Evolutionary conservation across 805 yeast genomes (phyloP).

Genomic region (Candida awuae): DNA sequence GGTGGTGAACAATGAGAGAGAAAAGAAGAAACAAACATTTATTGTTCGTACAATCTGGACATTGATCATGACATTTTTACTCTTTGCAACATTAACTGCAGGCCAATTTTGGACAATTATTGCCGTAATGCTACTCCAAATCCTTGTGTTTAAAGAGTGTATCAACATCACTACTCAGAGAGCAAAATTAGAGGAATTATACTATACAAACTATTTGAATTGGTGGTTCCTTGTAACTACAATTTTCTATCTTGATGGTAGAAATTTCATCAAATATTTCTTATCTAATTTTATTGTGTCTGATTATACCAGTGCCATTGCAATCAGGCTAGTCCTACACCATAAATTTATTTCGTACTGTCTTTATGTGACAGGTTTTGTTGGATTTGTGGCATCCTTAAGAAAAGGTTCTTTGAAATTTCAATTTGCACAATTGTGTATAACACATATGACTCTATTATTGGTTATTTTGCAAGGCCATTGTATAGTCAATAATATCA

Average conservation of each 20-base stretch:
- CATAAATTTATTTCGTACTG: conserved; percentile 82
- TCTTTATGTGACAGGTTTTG: conserved; percentile 78
- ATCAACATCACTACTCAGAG: conserved; percentile 71
- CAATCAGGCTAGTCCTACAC: conserved; percentile 36
- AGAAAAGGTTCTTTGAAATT: conserved; percentile 83
- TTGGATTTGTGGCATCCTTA: conserved; percentile 80
- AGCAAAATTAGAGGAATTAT: conserved; percentile 76
- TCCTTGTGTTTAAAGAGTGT: conserved; percentile 84
- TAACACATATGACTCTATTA: conserved; percentile 87
- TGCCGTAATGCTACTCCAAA: conserved; percentile 65
- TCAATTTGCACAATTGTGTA: conserved; percentile 90
- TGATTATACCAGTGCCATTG: conserved; percentile 22
- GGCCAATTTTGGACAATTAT: conserved; percentile 81
- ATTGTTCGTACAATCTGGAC: conserved; percentile 90
- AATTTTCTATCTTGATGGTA: conserved; percentile 83
- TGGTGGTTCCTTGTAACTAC: conserved; percentile 92
- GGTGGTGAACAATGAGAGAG: conserved; percentile 34
- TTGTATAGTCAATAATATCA: conserved; percentile 79
- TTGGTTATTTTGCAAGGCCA: conserved; percentile 92
- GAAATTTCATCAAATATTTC: conserved; percentile 57
- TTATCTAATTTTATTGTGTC: conserved; percentile 22
- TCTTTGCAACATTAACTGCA: conserved; percentile 61
- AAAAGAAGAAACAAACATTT: conserved; percentile 74
- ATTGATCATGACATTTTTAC: conserved; percentile 74
- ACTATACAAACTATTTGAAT: conserved; percentile 73